A percentile compares a stretch with the other conserved stretches of the same genome.
Evolutionary conservation across 2,329 filamentous ascomycete genomes (phyloP).

Genomic region (Alternaria sp.): DNA sequence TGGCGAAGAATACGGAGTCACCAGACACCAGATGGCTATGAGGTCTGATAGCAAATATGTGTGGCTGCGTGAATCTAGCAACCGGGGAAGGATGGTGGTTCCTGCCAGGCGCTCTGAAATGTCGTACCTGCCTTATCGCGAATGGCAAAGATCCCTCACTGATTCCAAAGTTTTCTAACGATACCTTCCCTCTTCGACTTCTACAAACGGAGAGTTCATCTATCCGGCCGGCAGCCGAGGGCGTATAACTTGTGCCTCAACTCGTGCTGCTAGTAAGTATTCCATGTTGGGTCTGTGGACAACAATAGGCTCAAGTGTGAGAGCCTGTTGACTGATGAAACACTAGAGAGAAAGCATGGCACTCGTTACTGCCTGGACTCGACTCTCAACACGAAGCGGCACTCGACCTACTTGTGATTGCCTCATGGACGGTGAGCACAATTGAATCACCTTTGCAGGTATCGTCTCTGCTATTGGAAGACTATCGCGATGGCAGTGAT

Average conservation of each 20-base stretch:
- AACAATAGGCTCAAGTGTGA: background rate
- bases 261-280: background rate
- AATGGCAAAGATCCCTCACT: slow-evolving; percentile 9
- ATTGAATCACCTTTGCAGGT: background rate
- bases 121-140: slow-evolving; percentile 2
- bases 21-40: background rate
- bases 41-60: background rate
- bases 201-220: background rate
- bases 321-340: background rate
- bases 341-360: background rate
- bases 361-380: background rate
- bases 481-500: background rate
- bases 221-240: background rate
- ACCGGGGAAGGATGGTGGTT: background rate
- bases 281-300: background rate
- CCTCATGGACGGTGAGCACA: background rate
- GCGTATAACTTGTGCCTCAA: background rate
- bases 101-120: slow-evolving; percentile 4
- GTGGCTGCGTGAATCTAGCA: background rate
- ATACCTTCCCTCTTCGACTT: background rate
- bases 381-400: background rate
- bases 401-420: background rate
- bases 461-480: background rate
- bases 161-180: background rate
- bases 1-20: background rate